These are phyloP conservation scores for Saccharomycopsis schoenii DNA, from an alignment of 805 yeast genomes.

Conservation along the genomic window DNA sequence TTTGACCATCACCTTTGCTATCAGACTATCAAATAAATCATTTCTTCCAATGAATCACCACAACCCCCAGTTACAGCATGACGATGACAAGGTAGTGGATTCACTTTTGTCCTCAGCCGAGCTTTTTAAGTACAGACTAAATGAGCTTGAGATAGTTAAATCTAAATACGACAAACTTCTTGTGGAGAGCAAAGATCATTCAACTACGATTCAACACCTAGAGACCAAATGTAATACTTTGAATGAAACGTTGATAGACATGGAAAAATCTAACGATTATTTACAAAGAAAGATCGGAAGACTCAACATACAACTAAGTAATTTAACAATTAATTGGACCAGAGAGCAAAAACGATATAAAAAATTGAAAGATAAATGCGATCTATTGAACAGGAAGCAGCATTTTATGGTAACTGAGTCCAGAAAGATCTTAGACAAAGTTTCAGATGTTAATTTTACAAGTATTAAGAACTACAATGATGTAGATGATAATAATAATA, in stretches of 20 bases:
- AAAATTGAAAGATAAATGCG: not conserved
- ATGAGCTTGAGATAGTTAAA: not conserved
- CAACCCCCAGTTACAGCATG: not conserved
- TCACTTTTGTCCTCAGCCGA: not conserved
- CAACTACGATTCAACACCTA: not conserved
- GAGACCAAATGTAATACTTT: not conserved
- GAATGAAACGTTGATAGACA: not conserved
- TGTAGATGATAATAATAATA: not conserved
- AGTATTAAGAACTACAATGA: not conserved
- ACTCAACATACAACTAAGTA: not conserved
- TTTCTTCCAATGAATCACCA: too few relatives aligned
- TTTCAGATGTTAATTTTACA: not conserved
- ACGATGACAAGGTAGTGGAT: not conserved
- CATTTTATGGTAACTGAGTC: not conserved
- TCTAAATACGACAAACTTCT: not conserved
- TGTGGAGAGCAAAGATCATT: not conserved
- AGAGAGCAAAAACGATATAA: not conserved
- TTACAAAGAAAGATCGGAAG: not conserved
- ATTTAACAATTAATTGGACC: not conserved
- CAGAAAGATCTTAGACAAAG: not conserved
- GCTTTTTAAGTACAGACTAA: not conserved
- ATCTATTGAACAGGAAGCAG: not conserved
- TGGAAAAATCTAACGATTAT: not conserved
- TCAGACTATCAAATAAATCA: not conserved
- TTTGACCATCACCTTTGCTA: not conserved